Evolutionary conservation across 495 filamentous ascomycete genomes (phyloP), one percentile per base, ranked within the genome.

Genomic region (Penicillium ucsense): DNA sequence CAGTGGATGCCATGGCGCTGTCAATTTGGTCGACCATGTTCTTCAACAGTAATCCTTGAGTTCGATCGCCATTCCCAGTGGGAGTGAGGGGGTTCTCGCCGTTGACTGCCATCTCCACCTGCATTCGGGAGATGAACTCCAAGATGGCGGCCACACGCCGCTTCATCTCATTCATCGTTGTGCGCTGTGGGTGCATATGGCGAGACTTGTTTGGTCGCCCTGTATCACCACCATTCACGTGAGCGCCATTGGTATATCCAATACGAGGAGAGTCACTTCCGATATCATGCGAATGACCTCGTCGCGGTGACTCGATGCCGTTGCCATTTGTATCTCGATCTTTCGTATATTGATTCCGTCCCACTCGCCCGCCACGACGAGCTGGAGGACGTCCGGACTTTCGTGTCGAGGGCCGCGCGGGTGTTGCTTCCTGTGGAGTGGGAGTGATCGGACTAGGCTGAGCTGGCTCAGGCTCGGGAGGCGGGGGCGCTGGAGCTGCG

Each of bases 91-190:
- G 64, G 44, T 64, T 69, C 40, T 74, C 65, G 20, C 65, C 62
- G 33, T 65, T 59, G 3, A 61, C 80, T 0, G 88, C 90, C 70
- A 95, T 79, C 60, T 98, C 92, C 8, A 95, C 74, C 56, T 96
- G 91, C 52, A 88, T 91, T 39, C 86, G 80, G 6, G 86, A 82
- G 54, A 98, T 95, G 63, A 86, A 96, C 37, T 94, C 89, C 10
- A 94, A 72, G 46, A 98, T 91, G 9, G 75, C 83, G 3, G 82
- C 80, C 3, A 89, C 89, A 6, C 86, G 80, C 49, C 86, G 78
- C 66, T 88, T 89, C 85, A 96, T 92, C 53, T 96, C 90, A 48
- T 83, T 84, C 81, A 96, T 86, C 30, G 79, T 91, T 41, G 89
- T 81, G 34, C 75, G 70, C 43, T 76, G 70, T 10, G 74, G 70